Conservation (phyloP, 192 early-diverging fungal genomes). For the Funneliformis geosporum region DNA sequence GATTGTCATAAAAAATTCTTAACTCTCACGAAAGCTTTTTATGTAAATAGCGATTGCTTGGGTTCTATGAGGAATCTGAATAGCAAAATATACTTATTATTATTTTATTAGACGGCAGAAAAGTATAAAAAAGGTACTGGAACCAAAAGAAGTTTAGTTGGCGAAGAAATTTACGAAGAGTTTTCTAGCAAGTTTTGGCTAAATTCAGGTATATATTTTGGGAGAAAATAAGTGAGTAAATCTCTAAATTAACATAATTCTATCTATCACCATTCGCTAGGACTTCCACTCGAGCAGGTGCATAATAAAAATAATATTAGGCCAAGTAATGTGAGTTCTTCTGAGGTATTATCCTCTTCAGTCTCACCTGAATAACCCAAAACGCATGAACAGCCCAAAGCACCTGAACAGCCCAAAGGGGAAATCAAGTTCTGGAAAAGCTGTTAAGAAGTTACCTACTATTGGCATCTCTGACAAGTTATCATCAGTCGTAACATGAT, state of each 20-base stretch:
- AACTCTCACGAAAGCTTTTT: background rate
- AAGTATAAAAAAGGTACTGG: background rate
- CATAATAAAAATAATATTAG: background rate
- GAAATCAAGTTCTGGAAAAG: constrained; percentile 3
- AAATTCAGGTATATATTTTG: background rate
- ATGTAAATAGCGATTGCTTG: background rate
- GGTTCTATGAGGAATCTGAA: no score
- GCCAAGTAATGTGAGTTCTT: background rate
- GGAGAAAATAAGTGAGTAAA: background rate
- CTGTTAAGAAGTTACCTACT: background rate
- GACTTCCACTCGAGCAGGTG: background rate
- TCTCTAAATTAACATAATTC: background rate
- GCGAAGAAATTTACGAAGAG: background rate
- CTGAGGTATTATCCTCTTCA: background rate
- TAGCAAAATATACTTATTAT: background rate
- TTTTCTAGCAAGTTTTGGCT: background rate
- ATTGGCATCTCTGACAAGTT: no score
- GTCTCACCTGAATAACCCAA: no score
- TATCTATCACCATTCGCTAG: no score
- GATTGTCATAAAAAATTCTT: no score
- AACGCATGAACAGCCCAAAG: no score
- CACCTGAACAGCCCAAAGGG: no score
- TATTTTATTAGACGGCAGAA: background rate
- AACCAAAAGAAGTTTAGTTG: background rate
- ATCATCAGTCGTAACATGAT: background rate